Percentiles rank a stretch among this genome's conserved stretches.
These are phyloP conservation scores for Ceratocystis cacaofunesta DNA, from an alignment of 2,329 filamentous ascomycete species.

Conservation along the genomic window DNA sequence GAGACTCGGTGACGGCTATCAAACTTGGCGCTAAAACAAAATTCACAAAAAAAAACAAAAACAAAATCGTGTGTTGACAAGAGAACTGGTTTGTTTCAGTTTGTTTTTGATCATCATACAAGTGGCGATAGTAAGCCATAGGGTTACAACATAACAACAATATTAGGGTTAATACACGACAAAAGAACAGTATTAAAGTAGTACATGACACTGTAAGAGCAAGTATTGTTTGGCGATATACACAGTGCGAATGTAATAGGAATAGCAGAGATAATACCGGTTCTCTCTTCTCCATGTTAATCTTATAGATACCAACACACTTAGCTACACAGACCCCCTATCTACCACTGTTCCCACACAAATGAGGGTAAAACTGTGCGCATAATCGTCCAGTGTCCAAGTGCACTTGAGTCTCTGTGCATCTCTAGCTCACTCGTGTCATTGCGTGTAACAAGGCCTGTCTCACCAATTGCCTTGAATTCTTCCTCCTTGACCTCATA, in stretches of 20 bases:
- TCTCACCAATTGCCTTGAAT: slow-evolving; percentile 32
- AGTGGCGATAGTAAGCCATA: neutral
- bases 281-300: neutral
- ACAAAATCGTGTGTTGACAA: no score
- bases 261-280: no score
- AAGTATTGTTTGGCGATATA: neutral
- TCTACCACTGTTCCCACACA: slow-evolving; percentile 81
- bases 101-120: neutral
- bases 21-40: slow-evolving; percentile 1
- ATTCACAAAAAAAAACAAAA: no score
- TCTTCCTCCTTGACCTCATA: slow-evolving; percentile 48
- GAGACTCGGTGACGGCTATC: neutral
- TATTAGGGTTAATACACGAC: rapidly evolving
- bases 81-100: neutral
- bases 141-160: neutral
- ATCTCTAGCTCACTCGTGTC: slow-evolving; percentile 51
- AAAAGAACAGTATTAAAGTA: no score
- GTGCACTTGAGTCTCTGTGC: slow-evolving; percentile 61
- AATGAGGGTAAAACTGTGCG: slow-evolving; percentile 58
- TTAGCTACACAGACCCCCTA: neutral
- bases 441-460: slow-evolving; percentile 43
- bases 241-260: no score
- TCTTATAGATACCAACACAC: neutral
- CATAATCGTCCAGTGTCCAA: slow-evolving; percentile 89
- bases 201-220: no score